Conservation (phyloP, 2,329 filamentous ascomycete genomes). For the Aspergillus fructus region DNA sequence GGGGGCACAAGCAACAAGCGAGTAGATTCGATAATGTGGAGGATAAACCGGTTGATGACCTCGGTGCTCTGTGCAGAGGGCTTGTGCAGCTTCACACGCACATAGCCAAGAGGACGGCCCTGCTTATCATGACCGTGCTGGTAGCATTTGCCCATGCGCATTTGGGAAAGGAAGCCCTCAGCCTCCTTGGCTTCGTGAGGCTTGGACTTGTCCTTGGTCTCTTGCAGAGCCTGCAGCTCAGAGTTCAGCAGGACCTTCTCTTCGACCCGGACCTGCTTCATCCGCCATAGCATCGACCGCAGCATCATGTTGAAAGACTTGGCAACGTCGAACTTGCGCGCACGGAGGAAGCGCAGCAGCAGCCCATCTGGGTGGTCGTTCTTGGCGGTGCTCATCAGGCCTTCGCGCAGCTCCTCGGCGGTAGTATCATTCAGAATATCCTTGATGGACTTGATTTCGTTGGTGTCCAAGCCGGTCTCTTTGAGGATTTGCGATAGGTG, state of each 20-base stretch:
- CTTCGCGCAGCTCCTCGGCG: constrained; percentile 71
- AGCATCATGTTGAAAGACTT: constrained; percentile 90
- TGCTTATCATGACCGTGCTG: constrained; percentile 80
- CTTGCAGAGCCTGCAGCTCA: constrained; percentile 63
- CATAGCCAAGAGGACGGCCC: constrained; percentile 79
- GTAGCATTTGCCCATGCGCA: constrained; percentile 87
- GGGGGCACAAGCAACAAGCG: constrained; percentile 73
- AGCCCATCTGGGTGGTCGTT: constrained; percentile 87
- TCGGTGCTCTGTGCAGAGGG: constrained; percentile 82
- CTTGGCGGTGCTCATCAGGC: constrained; percentile 89
- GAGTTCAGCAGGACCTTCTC: constrained; percentile 76
- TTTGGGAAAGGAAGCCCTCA: constrained; percentile 75
- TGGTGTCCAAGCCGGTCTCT: constrained; percentile 18
- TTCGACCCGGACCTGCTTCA: constrained; percentile 72
- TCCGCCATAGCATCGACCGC: constrained; percentile 85
- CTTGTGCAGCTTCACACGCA: constrained; percentile 76
- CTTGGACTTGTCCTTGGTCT: constrained; percentile 55
- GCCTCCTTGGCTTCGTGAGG: constrained; percentile 62
- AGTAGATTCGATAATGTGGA: constrained; percentile 91
- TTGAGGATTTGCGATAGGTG: constrained; percentile 21
- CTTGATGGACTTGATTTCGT: constrained; percentile 73
- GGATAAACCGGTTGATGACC: constrained; percentile 80
- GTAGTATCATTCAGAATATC: constrained; percentile 71
- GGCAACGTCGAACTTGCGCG: constrained; percentile 88
- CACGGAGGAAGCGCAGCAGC: constrained; percentile 75